phyloP scores from a whole-genome alignment of 176 grass and related monocot genomes.

The Cocos nucifera region DNA sequence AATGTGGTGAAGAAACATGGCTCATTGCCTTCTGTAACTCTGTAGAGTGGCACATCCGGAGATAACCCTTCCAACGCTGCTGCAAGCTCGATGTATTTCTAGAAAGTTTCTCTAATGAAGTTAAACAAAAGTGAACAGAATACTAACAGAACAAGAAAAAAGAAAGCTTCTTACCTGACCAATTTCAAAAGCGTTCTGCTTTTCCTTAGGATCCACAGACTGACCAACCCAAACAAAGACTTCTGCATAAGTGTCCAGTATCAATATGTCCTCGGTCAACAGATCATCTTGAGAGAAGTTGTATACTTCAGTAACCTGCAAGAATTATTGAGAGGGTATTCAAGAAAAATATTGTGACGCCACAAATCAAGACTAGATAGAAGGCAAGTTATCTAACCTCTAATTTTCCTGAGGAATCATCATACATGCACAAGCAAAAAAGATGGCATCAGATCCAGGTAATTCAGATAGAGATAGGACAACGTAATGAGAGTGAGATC shows the following conservation, averaged over 20 bases:
- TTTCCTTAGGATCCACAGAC: constrained; percentile 11
- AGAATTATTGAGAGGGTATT: background rate
- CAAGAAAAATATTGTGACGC: background rate
- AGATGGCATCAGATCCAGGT: constrained; percentile 19
- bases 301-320: constrained; percentile 12
- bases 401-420: constrained; percentile 53
- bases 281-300: constrained; percentile 25
- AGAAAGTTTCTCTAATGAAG: too few relatives aligned
- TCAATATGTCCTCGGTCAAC: constrained; percentile 16
- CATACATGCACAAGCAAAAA: constrained; percentile 16
- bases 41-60: too few relatives aligned
- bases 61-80: too few relatives aligned
- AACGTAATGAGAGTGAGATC: too few relatives aligned
- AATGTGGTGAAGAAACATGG: too few relatives aligned
- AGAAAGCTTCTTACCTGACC: constrained; percentile 12
- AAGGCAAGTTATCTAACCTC: constrained; percentile 44
- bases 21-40: too few relatives aligned
- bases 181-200: constrained; percentile 12
- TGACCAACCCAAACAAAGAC: constrained; percentile 19
- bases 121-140: too few relatives aligned
- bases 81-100: too few relatives aligned
- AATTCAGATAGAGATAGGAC: background rate
- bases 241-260: constrained; percentile 9
- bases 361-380: constrained; percentile 15
- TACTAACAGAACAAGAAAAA: too few relatives aligned